Conservation (phyloP, 495 filamentous ascomycete species). For the Penicillium tannophilum region DNA sequence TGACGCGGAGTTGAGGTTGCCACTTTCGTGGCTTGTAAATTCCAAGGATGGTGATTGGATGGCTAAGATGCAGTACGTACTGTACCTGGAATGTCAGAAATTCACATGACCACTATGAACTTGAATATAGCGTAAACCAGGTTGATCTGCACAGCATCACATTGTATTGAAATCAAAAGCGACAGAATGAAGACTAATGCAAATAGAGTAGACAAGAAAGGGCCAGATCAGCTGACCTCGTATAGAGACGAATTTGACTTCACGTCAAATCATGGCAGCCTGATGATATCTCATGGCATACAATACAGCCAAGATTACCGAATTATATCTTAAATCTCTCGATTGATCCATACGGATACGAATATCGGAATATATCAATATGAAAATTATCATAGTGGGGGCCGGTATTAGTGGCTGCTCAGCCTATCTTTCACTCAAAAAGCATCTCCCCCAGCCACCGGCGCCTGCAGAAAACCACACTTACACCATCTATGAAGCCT, state of each 20-base stretch:
- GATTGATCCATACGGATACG: background rate
- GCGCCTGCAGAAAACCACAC: conserved; percentile 21
- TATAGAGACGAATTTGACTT: background rate
- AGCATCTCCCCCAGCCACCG: conserved; percentile 42
- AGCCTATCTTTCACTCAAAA: conserved; percentile 50
- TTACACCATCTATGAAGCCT: conserved; percentile 44
- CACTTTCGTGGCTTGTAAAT: background rate
- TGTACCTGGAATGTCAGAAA: too few relatives aligned
- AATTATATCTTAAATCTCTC: background rate
- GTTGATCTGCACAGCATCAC: background rate
- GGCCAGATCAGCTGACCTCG: conserved; percentile 13
- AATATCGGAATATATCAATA: conserved; percentile 17
- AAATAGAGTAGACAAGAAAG: background rate
- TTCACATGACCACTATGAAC: background rate
- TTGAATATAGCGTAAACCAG: background rate
- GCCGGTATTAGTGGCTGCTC: conserved; percentile 53
- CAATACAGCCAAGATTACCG: background rate
- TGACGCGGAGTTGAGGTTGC: background rate
- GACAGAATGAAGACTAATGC: background rate
- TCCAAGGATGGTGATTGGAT: background rate
- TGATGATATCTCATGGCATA: background rate
- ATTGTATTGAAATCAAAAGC: background rate
- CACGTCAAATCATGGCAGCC: conserved; percentile 3
- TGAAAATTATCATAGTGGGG: conserved; percentile 59
- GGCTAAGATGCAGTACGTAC: too few relatives aligned